Conservation (phyloP, 768 basidiomycete species). For the Sutorius australiensis region DNA sequence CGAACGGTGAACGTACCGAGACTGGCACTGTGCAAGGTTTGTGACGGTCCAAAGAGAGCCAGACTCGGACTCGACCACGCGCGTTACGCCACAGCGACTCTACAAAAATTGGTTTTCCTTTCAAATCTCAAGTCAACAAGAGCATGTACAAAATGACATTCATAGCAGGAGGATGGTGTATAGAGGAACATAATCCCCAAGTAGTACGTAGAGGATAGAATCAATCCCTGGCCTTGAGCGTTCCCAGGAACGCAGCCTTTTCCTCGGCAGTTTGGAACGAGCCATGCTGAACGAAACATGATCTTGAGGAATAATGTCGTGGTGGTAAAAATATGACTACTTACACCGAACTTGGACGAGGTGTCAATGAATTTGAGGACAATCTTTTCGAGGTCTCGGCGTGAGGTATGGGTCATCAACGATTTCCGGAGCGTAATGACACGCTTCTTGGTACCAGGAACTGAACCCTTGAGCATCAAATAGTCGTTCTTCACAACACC, state of each 20-base stretch:
- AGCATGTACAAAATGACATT: conserved; percentile 23
- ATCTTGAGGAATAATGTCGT: neutral
- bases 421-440: conserved; percentile 96
- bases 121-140: neutral
- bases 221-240: conserved; percentile 82
- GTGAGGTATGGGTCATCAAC: conserved; percentile 92
- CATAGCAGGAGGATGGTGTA: conserved; percentile 40
- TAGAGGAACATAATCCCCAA: conserved; percentile 36
- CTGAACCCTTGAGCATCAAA: conserved; percentile 93
- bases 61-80: neutral
- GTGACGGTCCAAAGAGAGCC: conserved; percentile 3
- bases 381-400: conserved; percentile 96
- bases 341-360: conserved; percentile 92
- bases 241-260: conserved; percentile 92
- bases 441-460: conserved; percentile 97
- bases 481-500: conserved; percentile 99
- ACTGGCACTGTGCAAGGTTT: conserved; percentile 32
- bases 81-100: neutral
- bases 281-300: conserved; percentile 60
- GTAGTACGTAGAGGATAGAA: conserved; percentile 37
- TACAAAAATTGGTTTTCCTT: neutral
- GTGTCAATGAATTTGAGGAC: conserved; percentile 99
- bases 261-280: conserved; percentile 97
- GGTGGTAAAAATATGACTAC: conserved; percentile 26
- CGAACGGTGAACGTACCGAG: conserved; percentile 38